These are phyloP conservation scores for Nicotiana rustica DNA, from an alignment of 305 asterid species.

Conservation along the genomic window DNA sequence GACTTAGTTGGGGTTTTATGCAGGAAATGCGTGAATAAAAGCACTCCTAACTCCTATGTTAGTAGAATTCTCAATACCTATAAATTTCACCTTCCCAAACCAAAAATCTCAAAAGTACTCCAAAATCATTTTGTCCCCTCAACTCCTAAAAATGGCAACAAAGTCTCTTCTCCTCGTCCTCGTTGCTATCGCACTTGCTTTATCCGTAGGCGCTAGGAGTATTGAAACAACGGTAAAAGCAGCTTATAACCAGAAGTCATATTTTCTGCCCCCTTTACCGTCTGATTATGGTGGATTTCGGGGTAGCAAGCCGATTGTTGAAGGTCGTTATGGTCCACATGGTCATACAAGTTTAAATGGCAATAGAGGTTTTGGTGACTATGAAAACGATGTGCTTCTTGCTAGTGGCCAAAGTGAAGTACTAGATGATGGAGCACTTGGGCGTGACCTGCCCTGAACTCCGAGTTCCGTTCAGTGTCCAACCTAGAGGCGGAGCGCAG, in stretches of 20 bases:
- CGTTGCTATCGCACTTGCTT: background rate
- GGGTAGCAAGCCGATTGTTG: background rate
- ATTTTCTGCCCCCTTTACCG: background rate
- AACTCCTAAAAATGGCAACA: slow-evolving; percentile 27
- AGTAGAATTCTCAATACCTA: background rate
- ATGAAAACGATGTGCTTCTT: background rate
- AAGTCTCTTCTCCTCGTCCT: background rate
- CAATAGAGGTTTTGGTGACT: background rate
- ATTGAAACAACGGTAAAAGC: background rate
- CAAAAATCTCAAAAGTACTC: background rate
- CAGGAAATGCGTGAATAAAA: background rate
- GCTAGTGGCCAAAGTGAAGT: background rate
- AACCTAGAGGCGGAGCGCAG: too few species aligned
- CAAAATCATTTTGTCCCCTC: background rate
- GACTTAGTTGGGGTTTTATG: background rate
- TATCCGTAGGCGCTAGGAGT: background rate
- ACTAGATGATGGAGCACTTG: background rate
- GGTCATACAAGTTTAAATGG: background rate
- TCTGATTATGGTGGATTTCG: background rate
- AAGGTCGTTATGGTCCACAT: too few species aligned
- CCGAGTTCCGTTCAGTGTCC: too few species aligned
- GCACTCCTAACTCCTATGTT: background rate
- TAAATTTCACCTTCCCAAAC: slow-evolving; percentile 16
- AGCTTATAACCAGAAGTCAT: background rate
- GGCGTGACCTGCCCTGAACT: background rate